Conservation (phyloP, 2,329 filamentous ascomycete species). For the Catunica adiposa region DNA sequence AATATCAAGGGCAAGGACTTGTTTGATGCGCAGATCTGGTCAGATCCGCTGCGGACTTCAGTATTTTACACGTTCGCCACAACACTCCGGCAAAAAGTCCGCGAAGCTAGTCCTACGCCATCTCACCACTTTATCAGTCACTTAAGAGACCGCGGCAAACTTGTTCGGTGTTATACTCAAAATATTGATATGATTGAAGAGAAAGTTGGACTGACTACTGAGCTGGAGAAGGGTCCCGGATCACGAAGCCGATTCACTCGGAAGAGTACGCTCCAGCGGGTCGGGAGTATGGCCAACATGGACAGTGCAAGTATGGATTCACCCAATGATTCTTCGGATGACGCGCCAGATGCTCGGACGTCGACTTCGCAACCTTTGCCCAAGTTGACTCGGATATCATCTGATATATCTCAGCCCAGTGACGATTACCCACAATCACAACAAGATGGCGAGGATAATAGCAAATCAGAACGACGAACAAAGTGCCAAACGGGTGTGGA, state of each 20-base stretch:
- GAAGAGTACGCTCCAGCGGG: slow-evolving; percentile 19
- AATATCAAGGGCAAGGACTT: slow-evolving; percentile 55
- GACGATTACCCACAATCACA: slow-evolving; percentile 3
- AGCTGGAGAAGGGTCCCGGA: slow-evolving; percentile 44
- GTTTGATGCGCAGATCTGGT: slow-evolving; percentile 55
- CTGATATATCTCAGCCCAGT: neutral
- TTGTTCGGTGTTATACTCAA: slow-evolving; percentile 58
- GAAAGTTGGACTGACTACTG: slow-evolving; percentile 49
- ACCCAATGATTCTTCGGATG: neutral
- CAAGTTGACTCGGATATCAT: slow-evolving; percentile 3
- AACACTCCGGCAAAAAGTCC: slow-evolving; percentile 46
- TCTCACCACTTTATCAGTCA: slow-evolving; percentile 55
- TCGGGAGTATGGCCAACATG: slow-evolving; percentile 12
- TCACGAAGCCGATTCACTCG: slow-evolving; percentile 42
- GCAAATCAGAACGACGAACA: slow-evolving; percentile 13
- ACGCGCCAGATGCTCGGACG: neutral
- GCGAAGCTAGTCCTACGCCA: slow-evolving; percentile 43
- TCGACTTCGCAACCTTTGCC: slow-evolving; percentile 8
- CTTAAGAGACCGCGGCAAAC: slow-evolving; percentile 47
- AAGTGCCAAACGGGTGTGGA: slow-evolving; percentile 30
- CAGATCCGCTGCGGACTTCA: slow-evolving; percentile 48
- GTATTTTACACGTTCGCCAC: slow-evolving; percentile 60
- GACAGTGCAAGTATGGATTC: slow-evolving; percentile 1
- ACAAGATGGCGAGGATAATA: slow-evolving; percentile 4
- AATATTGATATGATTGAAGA: slow-evolving; percentile 62